phyloP scores from a whole-genome alignment of 441 rosid species.

The Gossypium trilobum region DNA sequence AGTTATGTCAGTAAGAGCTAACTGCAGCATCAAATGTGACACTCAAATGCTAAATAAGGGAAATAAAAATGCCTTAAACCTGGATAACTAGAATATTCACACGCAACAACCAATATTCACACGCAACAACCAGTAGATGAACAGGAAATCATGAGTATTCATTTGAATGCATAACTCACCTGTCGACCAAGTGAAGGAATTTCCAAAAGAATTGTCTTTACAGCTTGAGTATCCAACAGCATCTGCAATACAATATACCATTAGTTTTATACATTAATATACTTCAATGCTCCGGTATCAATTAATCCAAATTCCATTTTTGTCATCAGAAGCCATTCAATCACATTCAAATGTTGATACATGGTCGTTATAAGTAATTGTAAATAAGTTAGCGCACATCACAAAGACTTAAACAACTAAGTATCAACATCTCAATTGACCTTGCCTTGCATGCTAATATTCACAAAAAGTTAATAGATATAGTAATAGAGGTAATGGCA shows the following conservation, averaged over 20 bases:
- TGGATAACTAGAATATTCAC: background rate
- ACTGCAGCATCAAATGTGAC: background rate
- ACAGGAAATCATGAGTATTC: background rate
- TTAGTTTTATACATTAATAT: background rate
- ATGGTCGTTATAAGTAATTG: background rate
- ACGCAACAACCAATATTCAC: background rate
- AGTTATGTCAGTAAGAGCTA: background rate
- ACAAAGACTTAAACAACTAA: background rate
- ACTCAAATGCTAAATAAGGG: background rate
- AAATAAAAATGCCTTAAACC: background rate
- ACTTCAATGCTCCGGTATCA: background rate
- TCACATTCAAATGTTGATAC: conserved; percentile 5
- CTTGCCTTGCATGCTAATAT: background rate
- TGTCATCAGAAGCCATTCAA: background rate
- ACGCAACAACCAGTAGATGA: background rate
- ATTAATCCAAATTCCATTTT: background rate
- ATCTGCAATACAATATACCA: conserved; percentile 46
- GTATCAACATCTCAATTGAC: background rate
- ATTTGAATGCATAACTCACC: conserved; percentile 34
- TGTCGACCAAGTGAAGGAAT: conserved; percentile 88
- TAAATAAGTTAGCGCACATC: background rate
- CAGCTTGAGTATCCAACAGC: conserved; percentile 95
- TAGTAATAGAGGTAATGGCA: background rate
- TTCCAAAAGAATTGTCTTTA: conserved; percentile 88
- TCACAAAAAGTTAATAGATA: background rate